Conservation (phyloP, 306 rosid genomes). For the Cucurbita argyrosperma region DNA sequence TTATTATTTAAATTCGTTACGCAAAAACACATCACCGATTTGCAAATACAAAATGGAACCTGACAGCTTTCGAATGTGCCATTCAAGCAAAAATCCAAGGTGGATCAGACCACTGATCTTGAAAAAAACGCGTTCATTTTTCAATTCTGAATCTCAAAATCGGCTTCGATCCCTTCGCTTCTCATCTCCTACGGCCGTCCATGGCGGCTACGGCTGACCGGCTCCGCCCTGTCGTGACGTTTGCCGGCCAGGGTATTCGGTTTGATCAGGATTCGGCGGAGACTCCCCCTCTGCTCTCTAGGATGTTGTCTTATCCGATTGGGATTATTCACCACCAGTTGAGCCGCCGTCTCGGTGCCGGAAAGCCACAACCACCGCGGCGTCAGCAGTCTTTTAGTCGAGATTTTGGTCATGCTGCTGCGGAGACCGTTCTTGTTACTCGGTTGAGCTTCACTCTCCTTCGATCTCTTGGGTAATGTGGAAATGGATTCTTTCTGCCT, state of each 20-base stretch:
- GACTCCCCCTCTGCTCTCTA: slow-evolving; percentile 7
- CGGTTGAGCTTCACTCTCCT: slow-evolving; percentile 65
- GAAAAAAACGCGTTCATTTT: background rate
- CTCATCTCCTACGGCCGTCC: slow-evolving; percentile 1
- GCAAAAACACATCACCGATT: background rate
- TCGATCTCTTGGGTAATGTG: slow-evolving; percentile 57
- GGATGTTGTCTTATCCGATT: slow-evolving; percentile 5
- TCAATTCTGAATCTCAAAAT: background rate
- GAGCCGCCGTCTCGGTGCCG: slow-evolving; percentile 15
- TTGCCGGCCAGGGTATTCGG: background rate
- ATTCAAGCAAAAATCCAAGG: background rate
- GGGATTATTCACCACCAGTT: slow-evolving; percentile 8
- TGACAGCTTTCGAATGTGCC: background rate
- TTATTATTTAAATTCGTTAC: background rate
- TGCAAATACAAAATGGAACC: background rate
- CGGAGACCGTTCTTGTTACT: slow-evolving; percentile 66
- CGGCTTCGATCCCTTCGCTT: background rate
- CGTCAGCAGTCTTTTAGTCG: slow-evolving; percentile 25
- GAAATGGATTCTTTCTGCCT: background rate
- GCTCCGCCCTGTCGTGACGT: slow-evolving; percentile 5
- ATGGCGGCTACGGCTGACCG: slow-evolving; percentile 11
- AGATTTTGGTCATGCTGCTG: slow-evolving; percentile 49
- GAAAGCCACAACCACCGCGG: background rate
- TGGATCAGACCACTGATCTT: background rate
- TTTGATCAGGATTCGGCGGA: background rate